These are phyloP conservation scores for Pseudocercospora pini-densiflorae DNA, from an alignment of 2,329 filamentous ascomycete genomes.

Conservation along the genomic window DNA sequence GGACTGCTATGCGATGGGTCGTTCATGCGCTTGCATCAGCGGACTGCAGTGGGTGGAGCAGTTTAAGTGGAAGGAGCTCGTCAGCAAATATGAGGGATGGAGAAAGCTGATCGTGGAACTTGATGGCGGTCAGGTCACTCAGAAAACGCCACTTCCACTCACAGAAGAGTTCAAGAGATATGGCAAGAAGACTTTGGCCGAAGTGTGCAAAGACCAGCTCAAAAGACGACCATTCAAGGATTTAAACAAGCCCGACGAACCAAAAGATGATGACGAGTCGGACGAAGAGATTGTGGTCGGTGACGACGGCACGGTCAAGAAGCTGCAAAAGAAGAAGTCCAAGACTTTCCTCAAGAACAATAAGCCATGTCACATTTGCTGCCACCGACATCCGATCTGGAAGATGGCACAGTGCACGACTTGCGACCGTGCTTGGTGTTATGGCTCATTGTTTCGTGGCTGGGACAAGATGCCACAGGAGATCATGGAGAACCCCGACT, in stretches of 20 bases:
- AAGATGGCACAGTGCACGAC: conserved; percentile 80
- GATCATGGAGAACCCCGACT: conserved; percentile 78
- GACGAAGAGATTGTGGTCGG: conserved; percentile 63
- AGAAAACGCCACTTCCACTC: conserved; percentile 71
- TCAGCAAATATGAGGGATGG: conserved; percentile 81
- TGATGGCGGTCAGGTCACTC: conserved; percentile 64
- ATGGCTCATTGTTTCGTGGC: conserved; percentile 87
- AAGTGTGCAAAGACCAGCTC: conserved; percentile 93
- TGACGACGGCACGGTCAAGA: conserved; percentile 67
- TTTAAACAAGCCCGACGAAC: conserved; percentile 64
- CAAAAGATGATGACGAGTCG: conserved; percentile 50
- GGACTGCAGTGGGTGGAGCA: conserved; percentile 90
- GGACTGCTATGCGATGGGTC: conserved; percentile 98
- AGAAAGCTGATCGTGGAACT: conserved; percentile 76
- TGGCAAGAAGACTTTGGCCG: conserved; percentile 79
- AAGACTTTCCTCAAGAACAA: conserved; percentile 56
- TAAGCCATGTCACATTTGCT: conserved; percentile 79
- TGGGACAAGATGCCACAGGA: conserved; percentile 88
- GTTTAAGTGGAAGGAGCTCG: conserved; percentile 80
- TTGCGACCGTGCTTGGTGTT: conserved; percentile 83
- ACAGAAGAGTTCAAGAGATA: conserved; percentile 69
- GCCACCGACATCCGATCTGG: conserved; percentile 78
- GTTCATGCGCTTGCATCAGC: conserved; percentile 88
- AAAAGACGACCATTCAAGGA: conserved; percentile 80
- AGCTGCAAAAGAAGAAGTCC: conserved; percentile 64